Percentiles rank a stretch among this genome's conserved stretches.
Conservation (phyloP, 106 monocot species). For the Allium fistulosum region DNA sequence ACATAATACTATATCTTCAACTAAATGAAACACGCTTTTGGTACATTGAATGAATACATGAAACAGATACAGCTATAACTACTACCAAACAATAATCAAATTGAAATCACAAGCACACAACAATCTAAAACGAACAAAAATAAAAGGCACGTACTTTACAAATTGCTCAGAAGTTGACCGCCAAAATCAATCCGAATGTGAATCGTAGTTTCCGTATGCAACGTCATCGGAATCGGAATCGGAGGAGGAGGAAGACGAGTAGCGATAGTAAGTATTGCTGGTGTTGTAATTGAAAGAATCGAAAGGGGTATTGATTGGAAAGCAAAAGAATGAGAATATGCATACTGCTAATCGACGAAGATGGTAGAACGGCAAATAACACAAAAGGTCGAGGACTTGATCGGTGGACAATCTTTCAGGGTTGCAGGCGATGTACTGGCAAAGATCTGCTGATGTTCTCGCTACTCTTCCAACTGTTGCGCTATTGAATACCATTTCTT, state of each 20-base stretch:
- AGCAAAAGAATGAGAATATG: constrained; percentile 52
- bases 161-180: background rate
- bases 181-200: constrained; percentile 31
- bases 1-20: too few relatives aligned
- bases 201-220: constrained; percentile 4
- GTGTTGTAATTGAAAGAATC: background rate
- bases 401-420: constrained; percentile 45
- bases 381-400: constrained; percentile 39
- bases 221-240: constrained; percentile 6
- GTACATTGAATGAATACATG: too few relatives aligned
- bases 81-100: too few relatives aligned
- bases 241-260: constrained; percentile 11
- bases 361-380: constrained; percentile 35
- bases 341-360: constrained; percentile 46
- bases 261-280: too few relatives aligned
- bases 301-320: constrained; percentile 11
- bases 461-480: constrained; percentile 39
- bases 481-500: constrained; percentile 43
- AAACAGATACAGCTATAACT: too few relatives aligned
- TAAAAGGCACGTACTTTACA: background rate
- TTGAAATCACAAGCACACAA: background rate
- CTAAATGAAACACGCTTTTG: too few relatives aligned
- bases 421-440: constrained; percentile 56
- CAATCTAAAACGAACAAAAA: background rate
- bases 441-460: constrained; percentile 36